These are phyloP conservation scores for Eucalyptus sp. DNA, from an alignment of 345 rosid species.

Conservation along the genomic window DNA sequence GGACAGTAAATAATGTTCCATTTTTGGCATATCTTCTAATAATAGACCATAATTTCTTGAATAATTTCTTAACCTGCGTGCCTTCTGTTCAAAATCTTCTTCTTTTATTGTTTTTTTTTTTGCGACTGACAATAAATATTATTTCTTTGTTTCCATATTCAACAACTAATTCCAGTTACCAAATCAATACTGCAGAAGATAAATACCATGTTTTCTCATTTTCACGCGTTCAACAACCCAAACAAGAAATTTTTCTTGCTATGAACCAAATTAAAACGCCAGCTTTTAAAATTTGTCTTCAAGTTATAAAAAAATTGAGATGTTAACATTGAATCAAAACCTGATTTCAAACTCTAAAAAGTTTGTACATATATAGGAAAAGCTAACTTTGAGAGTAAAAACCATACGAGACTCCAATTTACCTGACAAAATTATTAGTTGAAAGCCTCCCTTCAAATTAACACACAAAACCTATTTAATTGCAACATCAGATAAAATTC, in stretches of 20 bases:
- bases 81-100: not conserved
- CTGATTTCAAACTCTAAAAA: too few relatives aligned
- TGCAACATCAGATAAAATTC: fast-evolving
- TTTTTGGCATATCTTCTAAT: not conserved
- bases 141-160: not conserved
- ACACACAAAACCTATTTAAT: too few relatives aligned
- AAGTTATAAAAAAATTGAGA: not conserved
- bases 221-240: not conserved
- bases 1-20: not conserved
- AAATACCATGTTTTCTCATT: not conserved
- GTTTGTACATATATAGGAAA: too few relatives aligned
- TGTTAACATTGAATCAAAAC: not conserved
- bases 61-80: not conserved
- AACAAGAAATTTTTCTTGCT: not conserved
- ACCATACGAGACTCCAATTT: fast-evolving
- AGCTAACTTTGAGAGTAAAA: not conserved
- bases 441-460: not conserved
- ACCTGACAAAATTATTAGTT: fast-evolving
- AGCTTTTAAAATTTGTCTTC: not conserved
- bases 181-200: not conserved
- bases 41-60: not conserved
- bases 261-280: not conserved
- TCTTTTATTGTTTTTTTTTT: fast-evolving
- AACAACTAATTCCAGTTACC: not conserved
- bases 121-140: not conserved